Evolutionary conservation across 805 yeast genomes (phyloP), one percentile per base, ranked within the genome.

Genomic region (Wickerhamomyces strasburgensis): DNA sequence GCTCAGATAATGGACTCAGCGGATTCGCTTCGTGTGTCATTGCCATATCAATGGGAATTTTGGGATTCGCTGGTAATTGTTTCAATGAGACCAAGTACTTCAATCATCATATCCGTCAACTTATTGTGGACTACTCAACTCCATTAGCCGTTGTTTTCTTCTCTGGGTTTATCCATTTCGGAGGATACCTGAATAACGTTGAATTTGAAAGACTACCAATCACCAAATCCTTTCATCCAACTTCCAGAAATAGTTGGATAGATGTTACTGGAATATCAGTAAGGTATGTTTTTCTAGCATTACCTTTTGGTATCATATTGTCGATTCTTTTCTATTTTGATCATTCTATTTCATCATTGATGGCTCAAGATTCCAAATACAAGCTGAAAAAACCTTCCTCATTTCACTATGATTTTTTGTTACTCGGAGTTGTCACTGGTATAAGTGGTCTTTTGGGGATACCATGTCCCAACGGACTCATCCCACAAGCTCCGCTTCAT

Each of bases 401-500:
- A 0, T 93, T 93, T 60, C 98, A 93, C 61, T 93, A 87, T 78
- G 98, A 90, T 60, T 84, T 89, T 52, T 72, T 83, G 28, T 61
- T 93, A 17, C 65, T 90, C 25, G 98, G 98, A 0, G 55, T 86
- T 6, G 82, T 89, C 5, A 93, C 98, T 0, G 94, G 95, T 0
- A 58, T 90, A 1, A 70, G 95, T 3, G 98, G 98, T 0, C 60
- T 90, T 1, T 54, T 90, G 9, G 98, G 98, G 0, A 70, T 93
- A 2, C 98, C 98, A 0, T 88, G 97, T 3, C 98, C 98, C 0
- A 93, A 93, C 60, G 98, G 98, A 0, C 67, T 90, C 23, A 90
- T 90, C 30, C 98, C 98, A 1, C 98, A 90, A 58, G 98, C 98
- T 0, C 98, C 98, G 3, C 56, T 93, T 25, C 98, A 90, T 51